phyloP scores from a whole-genome alignment of 805 yeast genomes.

The Naumovozyma dairenensis region DNA sequence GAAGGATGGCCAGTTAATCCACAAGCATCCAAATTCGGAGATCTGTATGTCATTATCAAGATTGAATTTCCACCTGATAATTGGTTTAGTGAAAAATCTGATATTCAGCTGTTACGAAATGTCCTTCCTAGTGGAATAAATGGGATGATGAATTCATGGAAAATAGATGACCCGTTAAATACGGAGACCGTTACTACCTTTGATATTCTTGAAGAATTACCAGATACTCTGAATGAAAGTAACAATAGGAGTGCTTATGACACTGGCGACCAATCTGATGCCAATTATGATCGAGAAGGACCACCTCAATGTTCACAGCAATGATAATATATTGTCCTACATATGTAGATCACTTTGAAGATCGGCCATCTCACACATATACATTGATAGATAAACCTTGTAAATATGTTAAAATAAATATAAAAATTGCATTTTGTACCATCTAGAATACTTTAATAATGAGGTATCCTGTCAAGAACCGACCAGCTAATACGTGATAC shows the following conservation, averaged over 20 bases:
- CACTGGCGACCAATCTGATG: conserved; percentile 5
- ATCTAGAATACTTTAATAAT: no score
- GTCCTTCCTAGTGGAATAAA: conserved; percentile 37
- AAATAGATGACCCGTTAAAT: conserved; percentile 22
- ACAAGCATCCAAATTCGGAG: conserved; percentile 41
- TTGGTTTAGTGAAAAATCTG: conserved; percentile 74
- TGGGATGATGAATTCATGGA: conserved; percentile 6
- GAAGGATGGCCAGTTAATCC: conserved; percentile 76
- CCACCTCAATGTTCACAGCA: conserved; percentile 36
- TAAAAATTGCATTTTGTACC: no score
- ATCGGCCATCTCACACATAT: conserved; percentile 1
- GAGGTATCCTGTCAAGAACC: no score
- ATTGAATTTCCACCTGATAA: conserved; percentile 77
- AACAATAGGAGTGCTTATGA: conserved; percentile 1
- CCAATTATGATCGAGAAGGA: conserved; percentile 10
- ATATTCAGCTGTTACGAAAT: conserved; percentile 42
- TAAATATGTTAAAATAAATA: no score
- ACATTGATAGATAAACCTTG: no score
- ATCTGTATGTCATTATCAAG: conserved; percentile 57
- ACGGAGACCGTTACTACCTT: conserved; percentile 24
- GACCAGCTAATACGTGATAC: no score
- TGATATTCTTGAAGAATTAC: conserved; percentile 14
- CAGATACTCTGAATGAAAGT: conserved; percentile 3
- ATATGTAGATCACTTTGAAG: background rate
- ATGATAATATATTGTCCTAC: no score